Conservation (phyloP, 345 rosid species). For the Aegle marmelos region DNA sequence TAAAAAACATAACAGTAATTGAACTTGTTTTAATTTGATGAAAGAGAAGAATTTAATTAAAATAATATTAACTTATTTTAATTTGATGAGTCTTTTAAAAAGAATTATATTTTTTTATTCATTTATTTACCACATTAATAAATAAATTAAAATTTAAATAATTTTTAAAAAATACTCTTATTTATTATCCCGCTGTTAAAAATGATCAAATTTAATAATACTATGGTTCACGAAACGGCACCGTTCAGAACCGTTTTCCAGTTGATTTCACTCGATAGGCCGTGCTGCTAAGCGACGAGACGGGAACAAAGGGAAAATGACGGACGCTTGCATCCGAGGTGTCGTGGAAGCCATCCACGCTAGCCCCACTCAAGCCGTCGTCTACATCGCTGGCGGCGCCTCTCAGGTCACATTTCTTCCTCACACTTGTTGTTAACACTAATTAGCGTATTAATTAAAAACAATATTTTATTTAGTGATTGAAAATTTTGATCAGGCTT, state of each 20-base stretch:
- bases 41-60: too few species aligned
- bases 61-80: too few species aligned
- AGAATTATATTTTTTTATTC: too few species aligned
- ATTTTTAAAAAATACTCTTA: too few species aligned
- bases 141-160: too few species aligned
- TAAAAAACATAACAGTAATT: too few species aligned
- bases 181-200: too few species aligned
- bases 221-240: neutral
- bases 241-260: neutral
- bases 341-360: constrained; percentile 76
- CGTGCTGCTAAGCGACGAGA: neutral
- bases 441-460: neutral
- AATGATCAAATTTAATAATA: too few species aligned
- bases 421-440: neutral
- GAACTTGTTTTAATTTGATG: too few species aligned
- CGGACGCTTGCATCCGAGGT: constrained; percentile 52
- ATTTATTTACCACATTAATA: too few species aligned
- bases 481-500: constrained; percentile 35
- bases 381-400: constrained; percentile 85
- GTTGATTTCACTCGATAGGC: neutral
- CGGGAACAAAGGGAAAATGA: constrained; percentile 29
- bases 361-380: constrained; percentile 63
- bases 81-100: too few species aligned
- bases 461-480: neutral
- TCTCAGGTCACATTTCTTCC: constrained; percentile 51